Base-by-base conservation (phyloP, 768 basidiomycete genomes). In the Termitomyces sp. region DNA sequence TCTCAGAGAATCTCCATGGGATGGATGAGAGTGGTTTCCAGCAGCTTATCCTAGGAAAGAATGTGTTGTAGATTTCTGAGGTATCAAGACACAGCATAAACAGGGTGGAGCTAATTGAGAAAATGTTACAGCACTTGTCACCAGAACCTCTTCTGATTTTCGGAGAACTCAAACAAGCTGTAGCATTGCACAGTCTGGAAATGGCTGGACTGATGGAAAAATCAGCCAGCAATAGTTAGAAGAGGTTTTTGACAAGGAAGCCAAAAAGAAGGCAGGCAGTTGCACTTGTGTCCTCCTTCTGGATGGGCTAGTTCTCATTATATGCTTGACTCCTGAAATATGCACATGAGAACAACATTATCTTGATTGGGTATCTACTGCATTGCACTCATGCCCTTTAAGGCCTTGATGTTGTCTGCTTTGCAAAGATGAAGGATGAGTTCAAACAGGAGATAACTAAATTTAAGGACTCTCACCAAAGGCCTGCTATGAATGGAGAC, bases 401-500 rank as follows among this genome's bases (percentile, higher is more conserved):
- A 60, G 75, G 76, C 9, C 72, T 80, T 21, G 74, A 79, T 63
- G 75, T 78, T 19, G 73, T 75, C 2, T 76, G 74, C 57, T 79
- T 79, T 61, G 71, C 67, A 25, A 65, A 51, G 52, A 69, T 79
- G 70, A 80, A 79, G 62, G 48, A 57, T 17, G 38, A 43, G 4
- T 56, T 21, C 27, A 63, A 35, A 66, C 61, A 51, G 63, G 71
- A 16, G 25, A 63, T 7, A 25, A 52, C 37, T 11, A 16, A 23
- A 10, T 74, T 69, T 45, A 65, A 75, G 53, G 53, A 63, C 5
- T 17, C 38, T 25, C 61, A 60, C 32, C 40, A 56, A 12, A 44
- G 57, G 23, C 56, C 52, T n/a, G 65, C 71, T 10, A 58, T 42
- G 3, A 74, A 75, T 48, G 53, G 21, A 12, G 49, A 51, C 23